Conservation (phyloP, 768 basidiomycete species). For the Hericium coralloides region DNA sequence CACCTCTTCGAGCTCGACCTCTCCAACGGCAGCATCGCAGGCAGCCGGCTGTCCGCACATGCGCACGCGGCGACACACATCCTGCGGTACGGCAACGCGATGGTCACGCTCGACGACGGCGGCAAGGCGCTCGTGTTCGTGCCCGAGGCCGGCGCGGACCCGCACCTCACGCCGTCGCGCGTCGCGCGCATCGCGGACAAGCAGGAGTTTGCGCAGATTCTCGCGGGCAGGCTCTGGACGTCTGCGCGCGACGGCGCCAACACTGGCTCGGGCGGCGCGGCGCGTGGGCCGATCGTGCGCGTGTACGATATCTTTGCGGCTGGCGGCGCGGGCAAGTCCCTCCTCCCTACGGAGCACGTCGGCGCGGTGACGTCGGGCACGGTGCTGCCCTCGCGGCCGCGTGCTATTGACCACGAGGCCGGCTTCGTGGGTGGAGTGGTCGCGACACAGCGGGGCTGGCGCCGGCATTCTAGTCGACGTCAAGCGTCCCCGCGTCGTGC, state of each 20-base stretch:
- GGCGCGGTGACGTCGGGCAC: conserved; percentile 82
- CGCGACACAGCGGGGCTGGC: too few species aligned
- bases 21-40: conserved; percentile 44
- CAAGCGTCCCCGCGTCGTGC: too few species aligned
- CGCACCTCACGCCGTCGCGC: conserved; percentile 45
- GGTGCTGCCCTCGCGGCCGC: conserved; percentile 57
- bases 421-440: conserved; percentile 54
- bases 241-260: conserved; percentile 44
- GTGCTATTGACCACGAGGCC: conserved; percentile 80
- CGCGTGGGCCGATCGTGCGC: conserved; percentile 63
- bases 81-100: conserved; percentile 56
- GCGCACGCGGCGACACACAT: conserved; percentile 59
- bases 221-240: conserved; percentile 80
- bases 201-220: conserved; percentile 66
- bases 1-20: conserved; percentile 79
- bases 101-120: conserved; percentile 78
- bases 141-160: conserved; percentile 28
- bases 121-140: conserved; percentile 78
- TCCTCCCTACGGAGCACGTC: conserved; percentile 59
- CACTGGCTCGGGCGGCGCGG: conserved; percentile 25
- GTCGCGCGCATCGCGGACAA: conserved; percentile 70
- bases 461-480: too few species aligned
- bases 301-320: conserved; percentile 73
- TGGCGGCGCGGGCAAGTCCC: conserved; percentile 41
- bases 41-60: conserved; percentile 55